Percentiles rank a stretch among this genome's conserved stretches.
Conservation (phyloP, 805 yeast genomes). For the Starmerella apis region DNA sequence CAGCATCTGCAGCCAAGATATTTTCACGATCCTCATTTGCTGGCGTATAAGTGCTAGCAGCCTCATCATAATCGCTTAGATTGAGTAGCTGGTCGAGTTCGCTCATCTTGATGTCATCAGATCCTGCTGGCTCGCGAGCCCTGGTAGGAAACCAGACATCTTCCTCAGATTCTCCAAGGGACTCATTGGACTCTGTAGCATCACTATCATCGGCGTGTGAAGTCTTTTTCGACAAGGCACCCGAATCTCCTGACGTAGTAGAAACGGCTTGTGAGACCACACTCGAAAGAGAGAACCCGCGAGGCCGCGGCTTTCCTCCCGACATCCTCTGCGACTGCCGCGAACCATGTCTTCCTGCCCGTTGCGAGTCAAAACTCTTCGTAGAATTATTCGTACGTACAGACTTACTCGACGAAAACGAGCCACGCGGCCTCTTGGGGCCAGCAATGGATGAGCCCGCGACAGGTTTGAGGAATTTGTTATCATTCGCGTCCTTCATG, state of each 20-base stretch:
- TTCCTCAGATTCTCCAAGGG: slow-evolving; percentile 76
- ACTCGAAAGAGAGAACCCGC: slow-evolving; percentile 18
- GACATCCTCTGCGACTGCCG: slow-evolving; percentile 8
- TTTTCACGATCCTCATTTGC: not conserved
- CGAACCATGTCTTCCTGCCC: slow-evolving; percentile 8
- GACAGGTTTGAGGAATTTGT: slow-evolving; percentile 5
- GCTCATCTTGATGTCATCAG: slow-evolving; percentile 79
- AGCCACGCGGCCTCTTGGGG: slow-evolving; percentile 7
- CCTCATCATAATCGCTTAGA: slow-evolving; percentile 20
- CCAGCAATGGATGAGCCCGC: not conserved
- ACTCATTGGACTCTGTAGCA: slow-evolving; percentile 28
- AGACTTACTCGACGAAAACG: slow-evolving; percentile 11
- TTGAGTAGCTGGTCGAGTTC: slow-evolving; percentile 46
- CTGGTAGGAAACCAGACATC: slow-evolving; percentile 86
- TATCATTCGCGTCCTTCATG: slow-evolving; percentile 6
- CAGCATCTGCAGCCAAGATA: not conserved
- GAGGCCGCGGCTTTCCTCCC: slow-evolving; percentile 11
- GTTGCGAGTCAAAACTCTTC: slow-evolving; percentile 1
- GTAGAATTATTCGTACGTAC: not conserved
- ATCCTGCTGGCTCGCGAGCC: slow-evolving; percentile 36
- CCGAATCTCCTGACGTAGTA: slow-evolving; percentile 8
- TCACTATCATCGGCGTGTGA: slow-evolving; percentile 26
- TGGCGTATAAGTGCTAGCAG: not conserved
- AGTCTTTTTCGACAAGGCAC: slow-evolving; percentile 13
- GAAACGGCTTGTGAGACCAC: slow-evolving; percentile 17